These are phyloP conservation scores for Botryosphaeria dothidea DNA, from an alignment of 2,329 filamentous ascomycete species.

Conservation along the genomic window DNA sequence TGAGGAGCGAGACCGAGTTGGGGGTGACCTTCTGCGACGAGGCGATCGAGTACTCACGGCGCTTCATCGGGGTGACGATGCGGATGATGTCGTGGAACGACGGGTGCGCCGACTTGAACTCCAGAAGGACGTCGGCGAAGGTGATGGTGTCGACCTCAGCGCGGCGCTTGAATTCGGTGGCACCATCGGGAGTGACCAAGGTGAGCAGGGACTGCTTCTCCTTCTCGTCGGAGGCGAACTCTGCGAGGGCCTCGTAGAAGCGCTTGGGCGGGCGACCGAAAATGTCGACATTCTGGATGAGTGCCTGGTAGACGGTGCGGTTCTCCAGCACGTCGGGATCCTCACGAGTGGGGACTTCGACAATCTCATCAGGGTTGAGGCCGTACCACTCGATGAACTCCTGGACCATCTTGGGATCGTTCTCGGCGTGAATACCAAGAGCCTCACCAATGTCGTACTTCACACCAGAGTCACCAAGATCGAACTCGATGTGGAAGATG, in stretches of 20 bases:
- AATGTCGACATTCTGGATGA: constrained; percentile 92
- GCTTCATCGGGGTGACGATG: constrained; percentile 90
- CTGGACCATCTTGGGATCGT: constrained; percentile 75
- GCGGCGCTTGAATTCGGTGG: constrained; percentile 87
- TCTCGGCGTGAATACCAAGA: constrained; percentile 93
- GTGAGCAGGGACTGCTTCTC: constrained; percentile 80
- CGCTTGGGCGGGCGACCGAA: constrained; percentile 96
- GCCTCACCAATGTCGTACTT: constrained; percentile 98
- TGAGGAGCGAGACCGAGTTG: constrained; percentile 87
- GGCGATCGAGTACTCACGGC: constrained; percentile 97
- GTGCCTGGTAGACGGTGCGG: constrained; percentile 87
- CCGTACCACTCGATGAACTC: constrained; percentile 91
- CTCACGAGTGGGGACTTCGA: constrained; percentile 89
- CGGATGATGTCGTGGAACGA: constrained; percentile 83
- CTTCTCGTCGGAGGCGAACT: constrained; percentile 78
- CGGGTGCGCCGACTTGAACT: constrained; percentile 88
- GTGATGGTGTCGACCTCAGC: constrained; percentile 89
- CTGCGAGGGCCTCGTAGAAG: constrained; percentile 91
- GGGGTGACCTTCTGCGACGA: constrained; percentile 95
- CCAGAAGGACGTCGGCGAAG: constrained; percentile 84
- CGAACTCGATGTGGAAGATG: constrained; percentile 99
- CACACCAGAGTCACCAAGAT: constrained; percentile 85
- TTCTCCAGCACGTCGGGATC: constrained; percentile 74
- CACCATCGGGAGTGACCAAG: constrained; percentile 76
- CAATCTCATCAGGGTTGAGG: constrained; percentile 76